Conservation (phyloP, 2,329 filamentous ascomycete genomes). For the Aspergillus sp. region DNA sequence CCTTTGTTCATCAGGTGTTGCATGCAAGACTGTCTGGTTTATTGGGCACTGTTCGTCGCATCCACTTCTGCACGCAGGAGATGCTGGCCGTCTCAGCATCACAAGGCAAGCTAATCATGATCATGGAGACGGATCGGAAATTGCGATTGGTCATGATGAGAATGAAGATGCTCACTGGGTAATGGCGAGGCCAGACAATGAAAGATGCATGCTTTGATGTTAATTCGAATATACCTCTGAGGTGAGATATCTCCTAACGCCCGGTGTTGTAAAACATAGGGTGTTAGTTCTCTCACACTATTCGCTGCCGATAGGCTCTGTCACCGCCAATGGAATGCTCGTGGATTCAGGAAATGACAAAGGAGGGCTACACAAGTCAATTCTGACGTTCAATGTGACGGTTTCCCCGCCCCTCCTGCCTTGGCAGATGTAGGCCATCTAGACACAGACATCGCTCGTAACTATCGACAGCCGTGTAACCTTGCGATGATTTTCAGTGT, state of each 20-base stretch:
- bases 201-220: not conserved
- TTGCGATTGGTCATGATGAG: constrained; percentile 31
- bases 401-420: not conserved
- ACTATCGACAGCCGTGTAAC: constrained; percentile 16
- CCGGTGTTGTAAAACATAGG: not conserved
- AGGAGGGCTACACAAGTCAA: not conserved
- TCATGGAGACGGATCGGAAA: constrained; percentile 31
- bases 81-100: constrained; percentile 19
- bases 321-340: not conserved
- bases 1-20: constrained; percentile 27
- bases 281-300: not conserved
- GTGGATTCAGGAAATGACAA: not conserved
- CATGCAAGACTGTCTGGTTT: constrained; percentile 29
- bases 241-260: not conserved
- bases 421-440: not conserved
- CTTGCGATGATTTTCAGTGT: constrained; percentile 14
- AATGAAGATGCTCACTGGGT: constrained; percentile 23
- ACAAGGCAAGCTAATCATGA: constrained; percentile 28
- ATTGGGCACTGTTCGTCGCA: constrained; percentile 25
- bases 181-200: not conserved
- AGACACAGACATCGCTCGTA: not conserved
- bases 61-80: constrained; percentile 27
- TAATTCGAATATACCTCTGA: not conserved
- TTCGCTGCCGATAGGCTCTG: not conserved
- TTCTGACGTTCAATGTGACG: not conserved